phyloP scores from a whole-genome alignment of 805 yeast species.

The Danielia reshetovae region DNA sequence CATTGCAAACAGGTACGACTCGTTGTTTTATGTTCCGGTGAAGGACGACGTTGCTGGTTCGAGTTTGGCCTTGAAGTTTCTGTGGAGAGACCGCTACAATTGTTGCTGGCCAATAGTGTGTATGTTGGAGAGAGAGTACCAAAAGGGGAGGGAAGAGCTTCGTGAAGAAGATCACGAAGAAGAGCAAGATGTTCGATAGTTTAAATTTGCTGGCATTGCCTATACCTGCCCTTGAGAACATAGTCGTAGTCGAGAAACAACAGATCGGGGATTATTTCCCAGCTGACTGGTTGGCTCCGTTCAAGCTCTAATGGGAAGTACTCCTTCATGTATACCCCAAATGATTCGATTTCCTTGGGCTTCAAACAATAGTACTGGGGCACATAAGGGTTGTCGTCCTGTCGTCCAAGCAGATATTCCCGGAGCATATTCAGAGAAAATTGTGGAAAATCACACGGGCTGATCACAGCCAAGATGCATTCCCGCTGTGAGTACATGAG shows the following conservation, averaged over 20 bases:
- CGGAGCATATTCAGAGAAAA: slow-evolving; percentile 9
- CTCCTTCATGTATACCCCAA: neutral
- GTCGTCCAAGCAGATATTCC: slow-evolving; percentile 5
- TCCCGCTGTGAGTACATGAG: too few species aligned
- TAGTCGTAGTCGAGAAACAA: slow-evolving; percentile 1
- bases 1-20: slow-evolving; percentile 21
- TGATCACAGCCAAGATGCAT: too few species aligned
- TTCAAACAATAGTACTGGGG: slow-evolving; percentile 10
- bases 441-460: slow-evolving; percentile 9
- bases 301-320: neutral
- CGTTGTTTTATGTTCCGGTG: slow-evolving; percentile 23
- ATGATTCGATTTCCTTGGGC: slow-evolving; percentile 2
- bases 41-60: slow-evolving; percentile 1
- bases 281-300: neutral
- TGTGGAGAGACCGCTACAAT: slow-evolving; percentile 22
- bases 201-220: neutral
- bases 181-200: neutral
- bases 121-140: slow-evolving; percentile 16
- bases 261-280: too few species aligned
- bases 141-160: too few species aligned
- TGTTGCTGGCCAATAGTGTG: slow-evolving; percentile 27
- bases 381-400: slow-evolving; percentile 6
- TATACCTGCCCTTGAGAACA: neutral
- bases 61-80: slow-evolving; percentile 13
- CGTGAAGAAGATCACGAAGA: too few species aligned